These are phyloP conservation scores for Phascolomyces articulosus DNA, from an alignment of 371 early-diverging fungal genomes.

Conservation along the genomic window DNA sequence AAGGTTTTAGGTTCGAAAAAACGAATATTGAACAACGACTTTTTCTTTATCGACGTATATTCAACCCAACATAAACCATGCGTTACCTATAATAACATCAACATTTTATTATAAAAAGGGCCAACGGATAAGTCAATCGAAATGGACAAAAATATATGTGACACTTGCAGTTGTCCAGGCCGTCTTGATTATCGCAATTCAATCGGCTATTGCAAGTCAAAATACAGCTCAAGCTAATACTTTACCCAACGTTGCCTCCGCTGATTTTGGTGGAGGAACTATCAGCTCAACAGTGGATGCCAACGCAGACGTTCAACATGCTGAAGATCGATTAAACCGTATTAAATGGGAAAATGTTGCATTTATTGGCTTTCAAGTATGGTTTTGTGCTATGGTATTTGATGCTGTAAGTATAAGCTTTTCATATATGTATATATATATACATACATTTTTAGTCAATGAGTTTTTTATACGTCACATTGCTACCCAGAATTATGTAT, in stretches of 20 bases:
- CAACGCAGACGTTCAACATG: conserved; percentile 11
- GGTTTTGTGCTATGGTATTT: conserved; percentile 52
- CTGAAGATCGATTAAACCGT: conserved; percentile 33
- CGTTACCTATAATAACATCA: neutral
- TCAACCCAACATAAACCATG: neutral
- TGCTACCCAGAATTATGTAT: no score
- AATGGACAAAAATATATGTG: conserved; percentile 42
- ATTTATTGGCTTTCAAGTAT: conserved; percentile 49
- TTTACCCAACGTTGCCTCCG: neutral
- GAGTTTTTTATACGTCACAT: neutral
- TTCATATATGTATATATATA: no score
- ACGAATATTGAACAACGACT: no score
- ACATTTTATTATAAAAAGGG: conserved; percentile 14
- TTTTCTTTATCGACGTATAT: neutral
- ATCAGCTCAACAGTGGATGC: neutral
- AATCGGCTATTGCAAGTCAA: conserved; percentile 41
- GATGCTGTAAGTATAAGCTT: conserved; percentile 46
- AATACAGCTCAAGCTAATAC: conserved; percentile 30
- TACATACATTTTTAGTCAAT: neutral
- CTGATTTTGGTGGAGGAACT: neutral
- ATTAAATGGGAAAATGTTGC: conserved; percentile 56
- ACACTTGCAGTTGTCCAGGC: conserved; percentile 42
- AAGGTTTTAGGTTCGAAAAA: no score
- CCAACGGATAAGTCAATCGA: conserved; percentile 39
- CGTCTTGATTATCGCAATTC: conserved; percentile 37